Conservation (phyloP, 306 rosid species). For the Sophora flavescens region DNA sequence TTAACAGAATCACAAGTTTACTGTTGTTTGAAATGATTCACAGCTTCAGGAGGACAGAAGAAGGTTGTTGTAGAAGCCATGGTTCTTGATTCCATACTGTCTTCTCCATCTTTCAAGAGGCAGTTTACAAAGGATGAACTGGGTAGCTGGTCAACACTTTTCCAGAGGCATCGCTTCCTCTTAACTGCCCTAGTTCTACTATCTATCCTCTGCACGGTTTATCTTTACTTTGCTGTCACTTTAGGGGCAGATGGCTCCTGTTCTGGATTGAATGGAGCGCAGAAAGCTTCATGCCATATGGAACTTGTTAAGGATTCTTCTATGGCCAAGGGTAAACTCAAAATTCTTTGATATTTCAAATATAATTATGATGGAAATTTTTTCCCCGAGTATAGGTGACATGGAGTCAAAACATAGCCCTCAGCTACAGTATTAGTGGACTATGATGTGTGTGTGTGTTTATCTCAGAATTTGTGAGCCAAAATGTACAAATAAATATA, state of each 20-base stretch:
- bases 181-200: constrained; percentile 73
- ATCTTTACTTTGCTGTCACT: constrained; percentile 91
- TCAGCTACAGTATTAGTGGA: constrained; percentile 23
- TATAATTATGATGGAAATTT: constrained; percentile 19
- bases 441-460: constrained; percentile 40
- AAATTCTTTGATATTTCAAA: constrained; percentile 62
- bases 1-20: constrained; percentile 18
- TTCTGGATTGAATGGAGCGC: constrained; percentile 67
- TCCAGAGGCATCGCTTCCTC: constrained; percentile 87
- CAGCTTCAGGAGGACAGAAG: constrained; percentile 58
- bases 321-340: constrained; percentile 76
- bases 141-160: constrained; percentile 79
- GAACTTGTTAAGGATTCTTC: constrained; percentile 73
- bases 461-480: constrained; percentile 42
- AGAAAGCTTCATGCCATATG: constrained; percentile 73
- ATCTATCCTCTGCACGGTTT: constrained; percentile 75
- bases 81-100: constrained; percentile 82
- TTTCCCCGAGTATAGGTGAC: constrained; percentile 39
- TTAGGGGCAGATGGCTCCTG: constrained; percentile 66
- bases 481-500: constrained; percentile 42
- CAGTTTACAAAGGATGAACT: constrained; percentile 73
- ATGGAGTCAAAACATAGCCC: constrained; percentile 36
- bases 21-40: constrained; percentile 37
- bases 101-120: constrained; percentile 77
- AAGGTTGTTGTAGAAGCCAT: constrained; percentile 56